phyloP scores from a whole-genome alignment of 257 asterid species.

The Ilex aquifolium region DNA sequence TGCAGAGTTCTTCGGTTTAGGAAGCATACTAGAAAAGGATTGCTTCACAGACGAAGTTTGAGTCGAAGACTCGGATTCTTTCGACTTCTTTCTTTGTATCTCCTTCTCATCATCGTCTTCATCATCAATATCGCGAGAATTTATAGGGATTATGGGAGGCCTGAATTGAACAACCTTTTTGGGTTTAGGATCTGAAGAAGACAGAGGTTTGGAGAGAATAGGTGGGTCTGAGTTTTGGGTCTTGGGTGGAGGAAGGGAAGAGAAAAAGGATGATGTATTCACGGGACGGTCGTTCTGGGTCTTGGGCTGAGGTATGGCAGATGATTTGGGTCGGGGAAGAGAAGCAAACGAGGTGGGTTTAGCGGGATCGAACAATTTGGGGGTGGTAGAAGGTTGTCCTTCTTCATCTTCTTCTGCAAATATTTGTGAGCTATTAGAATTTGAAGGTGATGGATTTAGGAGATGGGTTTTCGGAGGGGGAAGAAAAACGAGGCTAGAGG shows the following conservation, averaged over 20 bases:
- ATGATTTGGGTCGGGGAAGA: slow-evolving; percentile 56
- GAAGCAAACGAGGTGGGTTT: slow-evolving; percentile 40
- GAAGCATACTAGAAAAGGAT: slow-evolving; percentile 49
- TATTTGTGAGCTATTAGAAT: neutral
- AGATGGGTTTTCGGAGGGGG: slow-evolving; percentile 49
- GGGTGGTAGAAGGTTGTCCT: neutral
- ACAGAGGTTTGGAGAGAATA: neutral
- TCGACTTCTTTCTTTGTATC: slow-evolving; percentile 34
- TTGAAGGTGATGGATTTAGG: too few relatives aligned
- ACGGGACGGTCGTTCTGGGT: too few relatives aligned
- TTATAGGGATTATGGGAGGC: slow-evolving; percentile 42
- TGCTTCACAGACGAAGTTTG: slow-evolving; percentile 38
- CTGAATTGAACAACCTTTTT: slow-evolving; percentile 70
- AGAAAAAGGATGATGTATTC: slow-evolving; percentile 20
- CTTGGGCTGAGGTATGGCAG: neutral
- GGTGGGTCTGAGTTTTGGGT: slow-evolving; percentile 10
- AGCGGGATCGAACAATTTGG: slow-evolving; percentile 18
- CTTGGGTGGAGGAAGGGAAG: slow-evolving; percentile 36
- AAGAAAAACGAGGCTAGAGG: slow-evolving; percentile 47
- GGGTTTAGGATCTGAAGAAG: slow-evolving; percentile 15
- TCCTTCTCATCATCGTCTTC: slow-evolving; percentile 47
- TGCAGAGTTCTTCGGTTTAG: slow-evolving; percentile 69
- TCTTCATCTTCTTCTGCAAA: slow-evolving; percentile 5
- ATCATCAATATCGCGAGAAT: slow-evolving; percentile 12
- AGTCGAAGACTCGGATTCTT: slow-evolving; percentile 20